Percentiles rank a stretch among this genome's conserved stretches.
phyloP scores from a whole-genome alignment of 805 yeast genomes.

The Barnettozyma wickerhamii region DNA sequence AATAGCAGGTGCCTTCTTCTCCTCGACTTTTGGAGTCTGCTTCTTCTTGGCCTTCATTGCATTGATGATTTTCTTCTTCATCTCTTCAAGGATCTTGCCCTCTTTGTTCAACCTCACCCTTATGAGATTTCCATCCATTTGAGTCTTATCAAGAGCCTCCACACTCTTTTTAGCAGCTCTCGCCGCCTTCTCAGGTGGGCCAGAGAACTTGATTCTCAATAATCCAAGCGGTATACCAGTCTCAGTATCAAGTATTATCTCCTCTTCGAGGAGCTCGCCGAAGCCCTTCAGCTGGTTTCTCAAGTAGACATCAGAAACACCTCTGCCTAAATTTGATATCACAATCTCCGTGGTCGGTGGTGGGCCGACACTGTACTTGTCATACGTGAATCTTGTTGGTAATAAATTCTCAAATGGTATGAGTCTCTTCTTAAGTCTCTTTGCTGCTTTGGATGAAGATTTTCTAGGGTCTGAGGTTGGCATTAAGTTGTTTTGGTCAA shows the following conservation, averaged over 20 bases:
- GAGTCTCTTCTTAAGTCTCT: slow-evolving; percentile 31
- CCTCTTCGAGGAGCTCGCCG: slow-evolving; percentile 60
- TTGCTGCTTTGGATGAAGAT: slow-evolving; percentile 24
- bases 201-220: slow-evolving; percentile 58
- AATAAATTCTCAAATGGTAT: slow-evolving; percentile 40
- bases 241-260: slow-evolving; percentile 60
- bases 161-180: slow-evolving; percentile 43
- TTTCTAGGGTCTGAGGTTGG: too few species aligned
- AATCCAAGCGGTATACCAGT: slow-evolving; percentile 80
- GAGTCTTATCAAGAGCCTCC: slow-evolving; percentile 35
- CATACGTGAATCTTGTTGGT: slow-evolving; percentile 39
- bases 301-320: slow-evolving; percentile 41
- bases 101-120: slow-evolving; percentile 43
- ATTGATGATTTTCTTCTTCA: slow-evolving; percentile 9
- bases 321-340: slow-evolving; percentile 59
- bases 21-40: slow-evolving; percentile 26
- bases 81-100: slow-evolving; percentile 34
- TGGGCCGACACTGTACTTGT: slow-evolving; percentile 69
- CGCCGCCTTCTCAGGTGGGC: slow-evolving; percentile 42
- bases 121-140: slow-evolving; percentile 49
- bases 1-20: slow-evolving; percentile 6
- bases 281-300: slow-evolving; percentile 53
- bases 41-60: slow-evolving; percentile 6
- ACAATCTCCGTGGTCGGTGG: slow-evolving; percentile 69
- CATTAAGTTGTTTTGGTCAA: slow-evolving; percentile 15